These are phyloP conservation scores for Camelina neglecta DNA, from an alignment of 345 rosid genomes.

Conservation along the genomic window DNA sequence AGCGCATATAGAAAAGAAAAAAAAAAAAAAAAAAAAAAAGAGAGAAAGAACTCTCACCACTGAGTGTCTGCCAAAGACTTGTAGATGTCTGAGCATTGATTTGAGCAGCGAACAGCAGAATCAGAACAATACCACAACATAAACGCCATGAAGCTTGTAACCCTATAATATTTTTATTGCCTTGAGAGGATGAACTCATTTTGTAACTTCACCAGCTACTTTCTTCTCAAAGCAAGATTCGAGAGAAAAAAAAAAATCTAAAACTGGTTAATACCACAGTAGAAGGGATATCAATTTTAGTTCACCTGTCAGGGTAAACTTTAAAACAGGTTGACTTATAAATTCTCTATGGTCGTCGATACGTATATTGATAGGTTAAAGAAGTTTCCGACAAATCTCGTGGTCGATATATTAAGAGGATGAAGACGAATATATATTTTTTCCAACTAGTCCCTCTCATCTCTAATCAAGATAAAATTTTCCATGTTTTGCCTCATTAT, in stretches of 20 bases:
- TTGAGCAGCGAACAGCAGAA: conserved; percentile 39
- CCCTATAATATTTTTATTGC: not conserved
- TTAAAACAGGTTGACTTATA: not conserved
- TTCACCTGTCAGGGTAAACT: not conserved
- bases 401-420: too few species aligned
- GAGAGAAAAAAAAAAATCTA: not conserved
- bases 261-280: not conserved
- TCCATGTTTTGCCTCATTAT: too few species aligned
- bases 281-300: not conserved
- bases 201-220: not conserved
- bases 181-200: not conserved
- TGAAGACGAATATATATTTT: too few species aligned
- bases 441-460: too few species aligned
- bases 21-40: not conserved
- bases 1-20: not conserved
- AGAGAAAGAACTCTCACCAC: conserved; percentile 42
- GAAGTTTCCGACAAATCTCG: too few species aligned
- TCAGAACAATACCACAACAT: conserved; percentile 31
- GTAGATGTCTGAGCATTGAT: conserved; percentile 57
- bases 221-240: not conserved
- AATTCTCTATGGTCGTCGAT: too few species aligned
- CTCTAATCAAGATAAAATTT: too few species aligned
- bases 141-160: not conserved
- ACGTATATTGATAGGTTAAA: not conserved
- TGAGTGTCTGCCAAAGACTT: conserved; percentile 56